Evolutionary conservation across 148 eudicot species (phyloP), one percentile per base, ranked within the genome.

Genomic region (Polygonum aviculare): DNA sequence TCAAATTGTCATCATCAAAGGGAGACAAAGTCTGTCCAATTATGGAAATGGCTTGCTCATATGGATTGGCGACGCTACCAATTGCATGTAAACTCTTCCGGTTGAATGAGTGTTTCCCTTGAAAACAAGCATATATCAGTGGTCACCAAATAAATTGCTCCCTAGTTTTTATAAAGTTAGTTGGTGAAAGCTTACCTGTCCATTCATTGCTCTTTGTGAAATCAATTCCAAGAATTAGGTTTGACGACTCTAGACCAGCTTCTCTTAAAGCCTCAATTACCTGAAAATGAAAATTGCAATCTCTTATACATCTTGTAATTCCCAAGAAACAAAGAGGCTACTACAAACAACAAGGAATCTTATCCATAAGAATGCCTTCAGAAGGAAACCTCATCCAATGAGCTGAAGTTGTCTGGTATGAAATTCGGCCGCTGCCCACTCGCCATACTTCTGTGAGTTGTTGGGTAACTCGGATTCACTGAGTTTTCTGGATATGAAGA

Each of bases 191-290:
- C 39, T 74, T 72, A 91, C 97, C 97, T 73, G 90, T 79, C 97
- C 97, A 91, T 78, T 91, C 97, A 75, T 91, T 91, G 70, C 89
- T 89, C 82, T 89, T 85, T 18, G 90, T 79, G 79, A 81, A 87
- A 79, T 92, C 97, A 76, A 92, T 80, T 60, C 93, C 95, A 74
- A 92, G 94, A 75, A 92, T 88, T 63, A 92, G 76, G 78, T 92
- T 92, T 51, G 97, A 92, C n/a, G 97, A 92, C 84, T 92, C 97
- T 77, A 92, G 93, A 75, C 97, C 97, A 77, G 88, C 93, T 85
- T 90, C 90, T 87, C 93, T 87, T 36, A 92, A 80, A 67, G 94
- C 87, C 51, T 80, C 76, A 45, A 82, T 84, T 33, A 92, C 95
- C 97, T 92, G 78, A 7, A 63, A 44, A 76, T 62, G 33, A 76